Evolutionary conservation across 768 basidiomycete genomes (phyloP), one percentile per base, ranked within the genome.

Genomic region (Suillus bovinus): DNA sequence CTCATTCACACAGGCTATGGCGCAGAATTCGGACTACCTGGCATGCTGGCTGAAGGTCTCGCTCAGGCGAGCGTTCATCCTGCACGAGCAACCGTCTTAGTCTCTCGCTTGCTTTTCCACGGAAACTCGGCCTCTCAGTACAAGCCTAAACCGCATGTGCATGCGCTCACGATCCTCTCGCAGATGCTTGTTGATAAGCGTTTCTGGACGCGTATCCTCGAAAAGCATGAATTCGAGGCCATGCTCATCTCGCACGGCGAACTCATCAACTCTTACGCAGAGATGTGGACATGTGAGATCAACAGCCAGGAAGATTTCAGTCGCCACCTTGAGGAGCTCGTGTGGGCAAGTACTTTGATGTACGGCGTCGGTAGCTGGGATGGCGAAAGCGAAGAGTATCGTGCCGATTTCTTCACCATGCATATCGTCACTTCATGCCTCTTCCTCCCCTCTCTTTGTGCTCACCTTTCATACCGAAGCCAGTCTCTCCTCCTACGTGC

Each of bases 381-480:
- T 4, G 69, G 68, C 41, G 60, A 61, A 27, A 65, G 65, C 33
- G 63, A 39, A 9, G 67, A 71, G 58, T 88, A 87, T 75, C 81
- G 81, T 53, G 86, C 85, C 0, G 87, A 91, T 66, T 90, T 91
- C 74, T 84, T 86, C 78, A 90, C 88, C 16, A 84, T 86, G 73
- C 90, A 91, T 65, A 79, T 90, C 14, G 82, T 90, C 39, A 92
- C 90, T 0, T 88, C 88, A 1, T 79, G 82, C 10, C 66, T 88
- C 33, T 89, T 89, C 76, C 62, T 89, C 20, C 80, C 85, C 0
- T 80, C 87, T 0, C 60, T 86, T 46, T 73, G 80, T 14, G 79
- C 79, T 2, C 69, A 76, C 62, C 64, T 85, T 59, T 84, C 87
- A 75, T 90, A 86, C 65, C 73, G 87, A 2, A 84, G 83, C 0